Base-by-base conservation (phyloP, 306 rosid genomes). In the Astragalus membranaceus region DNA sequence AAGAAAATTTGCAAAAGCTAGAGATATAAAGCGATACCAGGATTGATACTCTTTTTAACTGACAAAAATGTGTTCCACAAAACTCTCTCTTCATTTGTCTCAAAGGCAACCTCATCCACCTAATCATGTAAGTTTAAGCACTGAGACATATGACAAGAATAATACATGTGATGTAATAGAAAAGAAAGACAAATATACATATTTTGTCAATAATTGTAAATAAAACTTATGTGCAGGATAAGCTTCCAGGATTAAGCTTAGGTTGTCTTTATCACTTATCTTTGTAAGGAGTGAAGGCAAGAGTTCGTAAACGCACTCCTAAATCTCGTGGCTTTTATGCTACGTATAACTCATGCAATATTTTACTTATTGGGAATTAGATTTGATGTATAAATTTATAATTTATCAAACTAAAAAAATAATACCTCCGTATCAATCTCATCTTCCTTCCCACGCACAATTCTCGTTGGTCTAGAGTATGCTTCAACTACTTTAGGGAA, bases 381-480 rank as follows among this genome's bases (percentile, higher is more conserved):
- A 46, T 7, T 26, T 11, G 39, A 33, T 54, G 8, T 42, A 78
- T 14, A 42, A 8, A 66, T 47, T 36, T 68, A 23, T 29, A 64
- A 43, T 64, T 33, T 3, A 60, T 33, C 12, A 32, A 16, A 67
- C 48, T 59, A 74, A 64, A 15, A 13, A 35, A 70, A 46, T 33
- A 5, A 37, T 82, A 90, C 98, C 97, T 88, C 84, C 15, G 14
- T 29, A 59, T 84, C 51, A 74, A 79, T 54, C 67, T 81, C 84
- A 50, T 76, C 75, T 29, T 90, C 88, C 84, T 90, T 93, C 64
- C 97, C 98, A 10, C 93, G 92, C 39, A 88, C 96, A 80, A 93
- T 93, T 88, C 98, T 88, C 11, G 97, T 88, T 5, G 97, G 98
- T 30, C 97, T 82, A 56, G 97, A 89, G 88, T 90, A 93, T 62